Evolutionary conservation across 306 rosid genomes (phyloP).

Genomic region (Crataegus laevigata): DNA sequence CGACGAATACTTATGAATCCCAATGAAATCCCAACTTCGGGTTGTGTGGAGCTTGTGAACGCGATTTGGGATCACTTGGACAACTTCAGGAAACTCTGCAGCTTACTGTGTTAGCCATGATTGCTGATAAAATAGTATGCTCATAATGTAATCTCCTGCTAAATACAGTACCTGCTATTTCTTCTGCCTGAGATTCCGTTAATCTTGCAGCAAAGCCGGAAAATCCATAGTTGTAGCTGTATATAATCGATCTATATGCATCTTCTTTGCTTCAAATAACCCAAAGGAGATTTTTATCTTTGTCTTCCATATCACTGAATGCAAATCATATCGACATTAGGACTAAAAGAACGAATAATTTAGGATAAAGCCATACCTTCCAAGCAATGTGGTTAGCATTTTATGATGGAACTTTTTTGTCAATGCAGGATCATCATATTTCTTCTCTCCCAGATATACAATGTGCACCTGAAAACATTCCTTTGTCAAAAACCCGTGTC

Average conservation of each 20-base stretch:
- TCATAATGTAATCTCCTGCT: not conserved
- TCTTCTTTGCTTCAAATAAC: slow-evolving; percentile 63
- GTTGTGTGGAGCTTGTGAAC: slow-evolving; percentile 70
- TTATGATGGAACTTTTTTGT: slow-evolving; percentile 46
- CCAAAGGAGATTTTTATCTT: not conserved
- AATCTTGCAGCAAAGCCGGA: slow-evolving; percentile 83
- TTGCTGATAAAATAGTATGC: slow-evolving; percentile 15
- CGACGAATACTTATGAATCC: slow-evolving; percentile 28
- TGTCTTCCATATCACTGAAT: not conserved
- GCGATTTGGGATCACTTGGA: slow-evolving; percentile 58
- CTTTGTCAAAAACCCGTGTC: slow-evolving; percentile 10
- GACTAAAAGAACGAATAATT: not conserved
- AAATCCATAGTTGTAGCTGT: slow-evolving; percentile 78
- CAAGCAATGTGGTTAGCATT: slow-evolving; percentile 48
- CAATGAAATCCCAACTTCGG: slow-evolving; percentile 84
- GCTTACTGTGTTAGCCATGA: slow-evolving; percentile 14
- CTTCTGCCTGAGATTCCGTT: slow-evolving; percentile 54
- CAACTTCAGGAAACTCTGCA: slow-evolving; percentile 58
- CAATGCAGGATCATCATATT: slow-evolving; percentile 34
- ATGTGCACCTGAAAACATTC: slow-evolving; percentile 46
- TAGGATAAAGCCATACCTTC: slow-evolving; percentile 40
- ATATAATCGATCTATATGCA: slow-evolving; percentile 52
- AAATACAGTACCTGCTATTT: slow-evolving; percentile 39
- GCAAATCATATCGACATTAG: not conserved
- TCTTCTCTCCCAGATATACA: slow-evolving; percentile 64